These are phyloP conservation scores for Rhizophora mangle DNA, from an alignment of 345 rosid species.

Conservation along the genomic window DNA sequence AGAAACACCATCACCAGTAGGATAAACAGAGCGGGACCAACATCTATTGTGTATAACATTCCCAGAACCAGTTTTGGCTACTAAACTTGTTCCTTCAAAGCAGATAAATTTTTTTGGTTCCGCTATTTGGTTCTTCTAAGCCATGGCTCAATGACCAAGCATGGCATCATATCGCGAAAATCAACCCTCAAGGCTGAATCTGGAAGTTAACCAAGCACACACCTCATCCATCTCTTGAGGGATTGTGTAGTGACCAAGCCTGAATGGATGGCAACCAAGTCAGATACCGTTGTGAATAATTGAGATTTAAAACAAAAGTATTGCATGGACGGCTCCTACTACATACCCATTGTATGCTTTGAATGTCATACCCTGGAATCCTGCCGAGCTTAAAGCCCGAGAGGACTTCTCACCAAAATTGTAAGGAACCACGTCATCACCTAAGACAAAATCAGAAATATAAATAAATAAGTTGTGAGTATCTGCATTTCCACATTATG, in stretches of 20 bases:
- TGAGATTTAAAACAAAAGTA: neutral
- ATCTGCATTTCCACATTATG: neutral
- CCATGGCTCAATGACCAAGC: too few relatives aligned
- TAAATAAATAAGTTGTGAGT: neutral
- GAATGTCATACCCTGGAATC: constrained; percentile 70
- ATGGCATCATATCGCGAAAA: constrained; percentile 20
- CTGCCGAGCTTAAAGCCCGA: constrained; percentile 44
- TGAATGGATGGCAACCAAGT: constrained; percentile 21
- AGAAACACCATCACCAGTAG: neutral
- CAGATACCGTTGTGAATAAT: neutral
- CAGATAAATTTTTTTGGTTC: constrained; percentile 1
- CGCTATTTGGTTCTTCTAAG: neutral
- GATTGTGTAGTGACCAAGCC: constrained; percentile 88
- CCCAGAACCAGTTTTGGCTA: constrained; percentile 21
- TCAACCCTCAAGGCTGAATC: constrained; percentile 54
- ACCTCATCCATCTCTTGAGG: constrained; percentile 89
- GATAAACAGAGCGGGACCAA: neutral
- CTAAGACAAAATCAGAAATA: constrained; percentile 33
- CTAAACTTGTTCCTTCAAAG: constrained; percentile 14
- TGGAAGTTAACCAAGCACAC: constrained; percentile 70
- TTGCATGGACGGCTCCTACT: neutral
- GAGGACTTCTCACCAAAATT: constrained; percentile 92
- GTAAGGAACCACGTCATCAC: constrained; percentile 83
- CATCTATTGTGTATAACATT: constrained; percentile 12
- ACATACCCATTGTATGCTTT: constrained; percentile 70